Evolutionary conservation across 2,329 filamentous ascomycete genomes (phyloP).

Genomic region (Alternaria alternata): DNA sequence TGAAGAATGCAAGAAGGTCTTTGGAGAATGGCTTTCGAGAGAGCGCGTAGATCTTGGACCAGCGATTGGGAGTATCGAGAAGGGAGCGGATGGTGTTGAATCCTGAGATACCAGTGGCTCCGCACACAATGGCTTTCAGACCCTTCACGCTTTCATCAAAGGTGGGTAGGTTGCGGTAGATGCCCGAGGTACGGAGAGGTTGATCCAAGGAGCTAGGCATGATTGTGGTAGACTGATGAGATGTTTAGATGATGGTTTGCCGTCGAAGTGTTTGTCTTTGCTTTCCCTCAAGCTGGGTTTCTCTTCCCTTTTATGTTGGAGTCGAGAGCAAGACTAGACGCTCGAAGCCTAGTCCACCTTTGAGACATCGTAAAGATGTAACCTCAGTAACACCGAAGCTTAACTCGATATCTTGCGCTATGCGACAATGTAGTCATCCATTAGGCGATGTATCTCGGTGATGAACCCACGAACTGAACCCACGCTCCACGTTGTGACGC

Average conservation of each 20-base stretch:
- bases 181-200: conserved; percentile 21
- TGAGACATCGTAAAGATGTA: not conserved
- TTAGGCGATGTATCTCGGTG: not conserved
- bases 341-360: not conserved
- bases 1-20: conserved; percentile 10
- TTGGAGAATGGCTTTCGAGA: conserved; percentile 13
- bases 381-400: not conserved
- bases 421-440: not conserved
- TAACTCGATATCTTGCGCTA: not conserved
- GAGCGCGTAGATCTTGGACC: conserved; percentile 20
- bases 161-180: conserved; percentile 23
- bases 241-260: not conserved
- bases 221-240: not conserved
- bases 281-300: not conserved
- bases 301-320: not conserved
- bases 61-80: conserved; percentile 16
- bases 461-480: conserved; percentile 1
- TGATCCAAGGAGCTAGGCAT: conserved; percentile 14
- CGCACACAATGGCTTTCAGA: conserved; percentile 21
- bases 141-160: conserved; percentile 12
- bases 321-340: not conserved
- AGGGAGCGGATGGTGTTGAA: conserved; percentile 17
- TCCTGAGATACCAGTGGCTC: conserved; percentile 25
- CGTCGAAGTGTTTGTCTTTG: not conserved
- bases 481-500: not conserved